Percentiles rank a stretch among this genome's conserved stretches.
Conservation (phyloP, 2,329 filamentous ascomycete species). For the Chrysoporthe austroafricana region DNA sequence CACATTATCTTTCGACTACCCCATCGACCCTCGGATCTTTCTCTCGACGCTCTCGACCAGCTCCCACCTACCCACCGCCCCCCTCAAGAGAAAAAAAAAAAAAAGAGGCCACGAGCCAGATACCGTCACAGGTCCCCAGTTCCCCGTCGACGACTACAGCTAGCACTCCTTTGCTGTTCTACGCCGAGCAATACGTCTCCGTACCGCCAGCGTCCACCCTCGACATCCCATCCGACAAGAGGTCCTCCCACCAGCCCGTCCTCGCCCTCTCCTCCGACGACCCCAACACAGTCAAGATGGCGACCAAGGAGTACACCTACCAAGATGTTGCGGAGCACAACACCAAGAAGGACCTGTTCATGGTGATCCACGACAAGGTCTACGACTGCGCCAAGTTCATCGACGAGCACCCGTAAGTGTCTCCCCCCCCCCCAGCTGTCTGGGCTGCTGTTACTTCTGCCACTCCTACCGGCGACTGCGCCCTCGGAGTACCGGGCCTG, state of each 20-base stretch:
- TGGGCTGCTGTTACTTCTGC: constrained; percentile 20
- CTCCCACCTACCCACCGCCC: constrained; percentile 12
- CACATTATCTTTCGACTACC: constrained; percentile 26
- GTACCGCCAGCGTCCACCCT: neutral
- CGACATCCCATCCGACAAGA: neutral
- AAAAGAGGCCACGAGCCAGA: neutral
- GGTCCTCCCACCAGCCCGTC: constrained; percentile 11
- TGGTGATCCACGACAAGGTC: constrained; percentile 95
- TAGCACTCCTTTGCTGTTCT: constrained; percentile 9
- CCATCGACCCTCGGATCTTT: constrained; percentile 4
- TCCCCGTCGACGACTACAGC: constrained; percentile 6
- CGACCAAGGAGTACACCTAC: constrained; percentile 66
- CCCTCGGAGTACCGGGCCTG: neutral
- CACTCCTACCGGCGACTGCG: constrained; percentile 13
- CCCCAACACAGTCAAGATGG: constrained; percentile 41
- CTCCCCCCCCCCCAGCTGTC: constrained; percentile 16
- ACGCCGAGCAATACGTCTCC: neutral
- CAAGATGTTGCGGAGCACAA: constrained; percentile 83
- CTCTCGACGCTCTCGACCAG: neutral
- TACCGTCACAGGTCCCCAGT: neutral
- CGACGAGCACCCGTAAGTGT: constrained; percentile 88
- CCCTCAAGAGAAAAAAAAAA: neutral
- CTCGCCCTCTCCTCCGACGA: constrained; percentile 23
- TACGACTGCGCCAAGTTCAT: constrained; percentile 89
- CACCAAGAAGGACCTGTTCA: constrained; percentile 90